Conservation (phyloP, 2,329 filamentous ascomycete species). For the Blastomyces silverae region DNA sequence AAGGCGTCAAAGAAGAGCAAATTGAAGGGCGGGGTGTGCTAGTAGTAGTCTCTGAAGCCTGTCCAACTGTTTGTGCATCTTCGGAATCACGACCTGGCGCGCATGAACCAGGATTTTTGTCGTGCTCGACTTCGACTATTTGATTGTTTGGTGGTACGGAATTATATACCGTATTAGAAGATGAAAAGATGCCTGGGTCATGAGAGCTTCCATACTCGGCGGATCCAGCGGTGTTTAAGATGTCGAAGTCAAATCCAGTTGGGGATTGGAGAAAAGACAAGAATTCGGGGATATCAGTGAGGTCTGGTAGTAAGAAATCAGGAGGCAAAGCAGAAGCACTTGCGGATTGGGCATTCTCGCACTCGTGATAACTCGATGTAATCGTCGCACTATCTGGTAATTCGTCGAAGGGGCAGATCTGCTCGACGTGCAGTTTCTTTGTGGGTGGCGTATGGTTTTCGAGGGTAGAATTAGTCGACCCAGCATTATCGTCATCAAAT, state of each 20-base stretch:
- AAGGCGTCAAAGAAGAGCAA: constrained; percentile 1
- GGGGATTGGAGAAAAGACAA: background rate
- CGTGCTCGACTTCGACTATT: background rate
- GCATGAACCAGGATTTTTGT: background rate
- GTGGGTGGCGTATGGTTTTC: background rate
- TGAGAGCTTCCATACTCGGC: background rate
- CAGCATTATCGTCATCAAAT: background rate
- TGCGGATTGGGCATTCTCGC: background rate
- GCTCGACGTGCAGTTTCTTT: background rate
- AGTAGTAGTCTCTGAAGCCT: background rate
- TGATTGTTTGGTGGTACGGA: background rate
- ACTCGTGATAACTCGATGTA: background rate
- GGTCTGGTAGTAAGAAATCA: background rate
- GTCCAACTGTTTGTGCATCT: background rate
- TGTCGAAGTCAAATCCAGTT: background rate
- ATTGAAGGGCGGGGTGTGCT: background rate
- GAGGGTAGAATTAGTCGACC: background rate
- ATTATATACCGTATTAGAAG: background rate
- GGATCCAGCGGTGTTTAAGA: background rate
- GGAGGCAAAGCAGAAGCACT: background rate
- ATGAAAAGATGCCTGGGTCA: background rate
- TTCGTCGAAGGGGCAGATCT: background rate
- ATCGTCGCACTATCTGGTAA: background rate
- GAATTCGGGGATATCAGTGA: constrained; percentile 4
- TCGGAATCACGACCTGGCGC: background rate